Percentiles rank a stretch among this genome's conserved stretches.
phyloP scores from a whole-genome alignment of 345 rosid genomes.

The Citrus mangshanensis region DNA sequence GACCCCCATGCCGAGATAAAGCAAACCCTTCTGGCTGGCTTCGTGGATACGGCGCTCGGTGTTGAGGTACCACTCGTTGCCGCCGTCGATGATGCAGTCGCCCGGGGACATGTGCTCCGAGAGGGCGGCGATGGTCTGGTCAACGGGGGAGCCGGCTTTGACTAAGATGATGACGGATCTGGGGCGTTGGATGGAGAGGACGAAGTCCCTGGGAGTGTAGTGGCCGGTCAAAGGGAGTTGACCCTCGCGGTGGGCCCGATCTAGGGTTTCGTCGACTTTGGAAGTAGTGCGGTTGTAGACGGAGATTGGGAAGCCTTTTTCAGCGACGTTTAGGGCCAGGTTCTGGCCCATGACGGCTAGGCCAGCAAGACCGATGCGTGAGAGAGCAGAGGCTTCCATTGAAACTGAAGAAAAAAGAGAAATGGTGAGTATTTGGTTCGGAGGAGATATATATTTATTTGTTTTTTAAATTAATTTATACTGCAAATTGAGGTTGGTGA shows the following conservation, averaged over 20 bases:
- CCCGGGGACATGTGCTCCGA: conserved; percentile 81
- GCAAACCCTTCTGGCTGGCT: conserved; percentile 50
- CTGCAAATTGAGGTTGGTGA: neutral
- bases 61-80: conserved; percentile 93
- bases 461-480: no score
- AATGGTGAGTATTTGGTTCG: neutral
- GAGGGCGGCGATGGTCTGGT: conserved; percentile 81
- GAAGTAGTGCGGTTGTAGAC: conserved; percentile 88
- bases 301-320: conserved; percentile 92
- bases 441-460: neutral
- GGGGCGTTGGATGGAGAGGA: conserved; percentile 81
- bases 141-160: conserved; percentile 92
- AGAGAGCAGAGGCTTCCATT: conserved; percentile 69
- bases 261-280: conserved; percentile 84
- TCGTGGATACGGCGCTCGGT: conserved; percentile 83
- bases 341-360: conserved; percentile 99
- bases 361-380: conserved; percentile 89
- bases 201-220: conserved; percentile 76
- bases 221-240: conserved; percentile 75
- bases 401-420: neutral
- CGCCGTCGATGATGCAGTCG: conserved; percentile 89
- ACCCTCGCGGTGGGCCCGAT: conserved; percentile 68
- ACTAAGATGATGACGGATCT: conserved; percentile 93
- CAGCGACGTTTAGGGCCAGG: conserved; percentile 88
- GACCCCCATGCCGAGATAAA: conserved; percentile 95